Percentiles rank a stretch among this genome's conserved stretches.
phyloP scores from a whole-genome alignment of 2,329 filamentous ascomycete species.

The Pestalotiopsis sp. region DNA sequence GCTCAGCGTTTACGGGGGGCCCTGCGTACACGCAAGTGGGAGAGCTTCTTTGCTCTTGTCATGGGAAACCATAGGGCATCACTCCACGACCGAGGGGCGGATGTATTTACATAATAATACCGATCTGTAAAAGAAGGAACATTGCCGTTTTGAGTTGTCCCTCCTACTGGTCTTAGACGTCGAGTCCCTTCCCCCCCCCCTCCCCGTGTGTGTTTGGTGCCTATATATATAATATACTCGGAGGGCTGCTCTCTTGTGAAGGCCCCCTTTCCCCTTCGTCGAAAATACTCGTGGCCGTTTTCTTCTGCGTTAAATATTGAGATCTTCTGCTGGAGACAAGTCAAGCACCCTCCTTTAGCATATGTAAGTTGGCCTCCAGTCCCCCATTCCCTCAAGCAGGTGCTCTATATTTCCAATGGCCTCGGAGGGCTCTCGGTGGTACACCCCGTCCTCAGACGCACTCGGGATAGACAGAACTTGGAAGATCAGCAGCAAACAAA shows the following conservation, averaged over 20 bases:
- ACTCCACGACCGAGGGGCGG: not conserved
- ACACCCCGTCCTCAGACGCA: not conserved
- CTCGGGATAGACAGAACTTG: not conserved
- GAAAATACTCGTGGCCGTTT: not conserved
- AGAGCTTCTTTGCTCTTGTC: not conserved
- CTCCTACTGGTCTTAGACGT: not conserved
- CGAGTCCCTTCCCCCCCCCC: not conserved
- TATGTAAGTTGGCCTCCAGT: not conserved
- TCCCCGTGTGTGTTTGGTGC: not conserved
- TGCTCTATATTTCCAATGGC: not conserved
- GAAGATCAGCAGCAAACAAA: not conserved
- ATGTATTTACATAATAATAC: conserved; percentile 9
- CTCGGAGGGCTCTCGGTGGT: not conserved
- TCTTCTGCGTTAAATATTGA: not conserved
- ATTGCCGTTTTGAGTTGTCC: not conserved
- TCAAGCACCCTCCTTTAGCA: not conserved
- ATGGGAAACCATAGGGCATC: not conserved
- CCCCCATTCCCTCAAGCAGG: not conserved
- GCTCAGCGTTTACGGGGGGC: not conserved
- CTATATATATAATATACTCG: not conserved
- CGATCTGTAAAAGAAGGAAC: not conserved
- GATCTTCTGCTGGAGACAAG: not conserved
- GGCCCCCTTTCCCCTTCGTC: not conserved
- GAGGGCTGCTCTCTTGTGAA: not conserved
- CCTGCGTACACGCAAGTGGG: not conserved